Conservation (phyloP, 2,329 filamentous ascomycete species). For the Canariomyces notabilis region DNA sequence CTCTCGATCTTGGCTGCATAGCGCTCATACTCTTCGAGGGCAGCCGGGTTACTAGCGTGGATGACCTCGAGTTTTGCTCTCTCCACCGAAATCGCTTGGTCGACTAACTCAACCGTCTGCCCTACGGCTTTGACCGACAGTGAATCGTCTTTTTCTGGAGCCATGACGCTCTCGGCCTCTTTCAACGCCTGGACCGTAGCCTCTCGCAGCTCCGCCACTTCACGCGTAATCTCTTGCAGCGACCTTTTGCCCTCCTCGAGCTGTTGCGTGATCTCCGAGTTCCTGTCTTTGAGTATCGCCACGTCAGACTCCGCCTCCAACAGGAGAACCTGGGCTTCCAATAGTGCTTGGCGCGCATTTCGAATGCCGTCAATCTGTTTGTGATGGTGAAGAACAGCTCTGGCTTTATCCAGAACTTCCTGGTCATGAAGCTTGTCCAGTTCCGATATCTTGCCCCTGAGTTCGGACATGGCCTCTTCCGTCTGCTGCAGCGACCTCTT, state of each 20-base stretch:
- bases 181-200: constrained; percentile 31
- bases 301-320: constrained; percentile 83
- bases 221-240: constrained; percentile 35
- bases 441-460: constrained; percentile 30
- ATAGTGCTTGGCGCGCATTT: constrained; percentile 54
- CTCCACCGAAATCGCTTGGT: constrained; percentile 69
- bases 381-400: constrained; percentile 48
- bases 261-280: constrained; percentile 51
- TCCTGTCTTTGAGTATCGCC: constrained; percentile 61
- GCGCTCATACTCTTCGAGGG: constrained; percentile 72
- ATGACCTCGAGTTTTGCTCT: constrained; percentile 73
- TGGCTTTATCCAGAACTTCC: constrained; percentile 51
- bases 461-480: constrained; percentile 26
- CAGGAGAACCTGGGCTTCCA: constrained; percentile 64
- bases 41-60: constrained; percentile 68
- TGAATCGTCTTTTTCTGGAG: constrained; percentile 36
- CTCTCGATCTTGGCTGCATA: constrained; percentile 65
- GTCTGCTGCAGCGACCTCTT: constrained; percentile 32
- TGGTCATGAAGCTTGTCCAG: constrained; percentile 43
- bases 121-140: constrained; percentile 41
- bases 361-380: constrained; percentile 59
- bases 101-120: constrained; percentile 58
- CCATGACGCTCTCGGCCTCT: constrained; percentile 38
- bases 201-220: constrained; percentile 36
- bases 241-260: constrained; percentile 44